Conservation (phyloP, 129 eudicot species). For the Flaveria trinervia region DNA sequence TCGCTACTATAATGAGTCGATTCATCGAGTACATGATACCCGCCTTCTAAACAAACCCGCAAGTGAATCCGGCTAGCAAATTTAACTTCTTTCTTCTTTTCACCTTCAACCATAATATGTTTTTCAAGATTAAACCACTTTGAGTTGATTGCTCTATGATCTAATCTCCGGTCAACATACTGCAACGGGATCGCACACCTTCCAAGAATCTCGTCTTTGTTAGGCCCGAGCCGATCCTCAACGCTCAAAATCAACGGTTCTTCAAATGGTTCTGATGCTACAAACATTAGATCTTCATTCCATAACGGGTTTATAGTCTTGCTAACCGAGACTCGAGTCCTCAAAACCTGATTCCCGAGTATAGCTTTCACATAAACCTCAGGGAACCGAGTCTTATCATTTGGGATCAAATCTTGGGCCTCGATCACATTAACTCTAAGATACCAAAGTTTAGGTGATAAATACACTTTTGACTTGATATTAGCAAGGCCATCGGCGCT, state of each 20-base stretch:
- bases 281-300: slow-evolving; percentile 48
- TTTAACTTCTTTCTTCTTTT: slow-evolving; percentile 18
- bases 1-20: slow-evolving; percentile 55
- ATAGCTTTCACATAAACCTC: slow-evolving; percentile 53
- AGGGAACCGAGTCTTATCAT: slow-evolving; percentile 43
- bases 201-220: slow-evolving; percentile 45
- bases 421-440: slow-evolving; percentile 54
- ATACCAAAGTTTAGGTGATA: slow-evolving; percentile 60
- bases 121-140: slow-evolving; percentile 56
- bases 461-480: slow-evolving; percentile 48
- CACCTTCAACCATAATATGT: slow-evolving; percentile 42
- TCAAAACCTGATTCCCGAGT: slow-evolving; percentile 47
- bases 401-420: slow-evolving; percentile 45
- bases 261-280: slow-evolving; percentile 43
- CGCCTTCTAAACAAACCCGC: slow-evolving; percentile 56
- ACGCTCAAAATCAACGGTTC: slow-evolving; percentile 51
- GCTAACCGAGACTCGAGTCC: slow-evolving; percentile 41
- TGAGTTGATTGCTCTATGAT: slow-evolving; percentile 39
- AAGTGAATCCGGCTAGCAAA: slow-evolving; percentile 44
- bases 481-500: slow-evolving; percentile 40
- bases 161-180: slow-evolving; percentile 46
- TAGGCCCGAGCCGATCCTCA: slow-evolving; percentile 49
- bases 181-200: slow-evolving; percentile 53
- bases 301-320: slow-evolving; percentile 47
- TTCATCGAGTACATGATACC: slow-evolving; percentile 55